Conservation (phyloP, 257 asterid species). For the Solanum piurae region DNA sequence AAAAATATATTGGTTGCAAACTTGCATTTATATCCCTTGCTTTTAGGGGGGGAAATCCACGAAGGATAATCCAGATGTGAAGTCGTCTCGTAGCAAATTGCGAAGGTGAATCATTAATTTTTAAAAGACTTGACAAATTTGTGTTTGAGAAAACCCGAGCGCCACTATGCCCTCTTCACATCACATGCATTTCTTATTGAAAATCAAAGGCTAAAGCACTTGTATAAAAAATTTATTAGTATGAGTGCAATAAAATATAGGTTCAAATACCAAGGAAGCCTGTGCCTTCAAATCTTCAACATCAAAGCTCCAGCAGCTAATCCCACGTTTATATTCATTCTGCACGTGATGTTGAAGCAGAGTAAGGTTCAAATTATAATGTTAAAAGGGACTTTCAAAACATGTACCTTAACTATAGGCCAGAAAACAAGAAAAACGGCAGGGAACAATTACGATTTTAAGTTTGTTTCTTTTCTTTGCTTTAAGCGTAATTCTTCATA, state of each 20-base stretch:
- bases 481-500: neutral
- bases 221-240: neutral
- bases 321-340: conserved; percentile 79
- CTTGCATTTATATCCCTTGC: neutral
- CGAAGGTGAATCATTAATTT: neutral
- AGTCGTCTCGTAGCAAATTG: neutral
- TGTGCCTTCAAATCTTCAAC: conserved; percentile 77
- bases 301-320: conserved; percentile 72
- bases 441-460: neutral
- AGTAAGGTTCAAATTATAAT: neutral
- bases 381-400: neutral
- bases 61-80: neutral
- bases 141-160: neutral
- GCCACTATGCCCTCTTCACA: neutral
- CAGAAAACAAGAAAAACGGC: neutral
- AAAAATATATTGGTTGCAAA: neutral
- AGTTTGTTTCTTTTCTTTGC: neutral
- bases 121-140: neutral
- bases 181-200: neutral
- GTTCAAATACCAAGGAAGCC: conserved; percentile 58
- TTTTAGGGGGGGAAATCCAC: neutral
- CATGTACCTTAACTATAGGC: neutral
- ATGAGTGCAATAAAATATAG: neutral
- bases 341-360: conserved; percentile 16
- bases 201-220: neutral